phyloP scores from a whole-genome alignment of 306 rosid genomes.

The Sechiopsis laciniata region DNA sequence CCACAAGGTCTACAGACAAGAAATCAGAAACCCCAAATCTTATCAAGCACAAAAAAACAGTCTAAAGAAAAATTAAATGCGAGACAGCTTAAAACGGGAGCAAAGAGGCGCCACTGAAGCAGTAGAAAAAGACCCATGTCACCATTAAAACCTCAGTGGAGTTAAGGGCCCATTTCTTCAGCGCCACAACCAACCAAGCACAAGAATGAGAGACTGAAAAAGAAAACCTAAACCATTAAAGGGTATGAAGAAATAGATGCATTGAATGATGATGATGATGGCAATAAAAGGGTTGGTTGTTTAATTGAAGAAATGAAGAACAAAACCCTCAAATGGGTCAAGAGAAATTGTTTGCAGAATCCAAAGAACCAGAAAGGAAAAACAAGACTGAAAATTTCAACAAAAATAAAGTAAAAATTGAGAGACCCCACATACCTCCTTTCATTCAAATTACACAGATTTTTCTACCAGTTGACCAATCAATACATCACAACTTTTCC shows the following conservation, averaged over 20 bases:
- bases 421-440: slow-evolving; percentile 10
- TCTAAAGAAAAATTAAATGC: slow-evolving; percentile 13
- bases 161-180: slow-evolving; percentile 24
- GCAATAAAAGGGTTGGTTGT: slow-evolving; percentile 12
- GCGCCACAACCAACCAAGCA: slow-evolving; percentile 24
- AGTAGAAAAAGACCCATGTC: slow-evolving; percentile 18
- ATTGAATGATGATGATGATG: slow-evolving; percentile 5
- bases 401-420: neutral
- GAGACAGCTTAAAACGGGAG: slow-evolving; percentile 22
- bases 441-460: slow-evolving; percentile 18
- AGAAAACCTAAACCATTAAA: slow-evolving; percentile 26
- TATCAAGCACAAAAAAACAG: slow-evolving; percentile 3
- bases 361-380: neutral
- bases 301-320: slow-evolving; percentile 16
- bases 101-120: slow-evolving; percentile 10
- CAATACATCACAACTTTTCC: slow-evolving; percentile 13
- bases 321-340: slow-evolving; percentile 6
- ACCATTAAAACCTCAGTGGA: slow-evolving; percentile 25
- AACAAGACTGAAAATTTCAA: neutral
- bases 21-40: slow-evolving; percentile 21
- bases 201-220: slow-evolving; percentile 16
- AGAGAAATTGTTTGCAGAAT: neutral
- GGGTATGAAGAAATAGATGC: slow-evolving; percentile 18
- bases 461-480: slow-evolving; percentile 19
- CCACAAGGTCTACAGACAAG: slow-evolving; percentile 19